Conservation (phyloP, 495 filamentous ascomycete genomes). For the Penicillium fimorum region DNA sequence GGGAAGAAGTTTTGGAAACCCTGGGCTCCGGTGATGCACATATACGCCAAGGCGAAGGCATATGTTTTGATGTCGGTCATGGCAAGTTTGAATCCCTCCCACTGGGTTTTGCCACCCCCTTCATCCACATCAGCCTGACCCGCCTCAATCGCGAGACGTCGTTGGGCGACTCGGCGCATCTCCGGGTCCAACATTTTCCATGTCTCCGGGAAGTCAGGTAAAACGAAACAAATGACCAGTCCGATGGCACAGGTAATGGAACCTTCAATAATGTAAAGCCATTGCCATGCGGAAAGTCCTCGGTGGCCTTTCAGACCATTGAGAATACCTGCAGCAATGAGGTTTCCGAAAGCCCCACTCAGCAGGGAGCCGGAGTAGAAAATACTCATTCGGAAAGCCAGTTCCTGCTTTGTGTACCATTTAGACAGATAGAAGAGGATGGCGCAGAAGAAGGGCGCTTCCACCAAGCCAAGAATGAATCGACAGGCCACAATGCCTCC, state of each 20-base stretch:
- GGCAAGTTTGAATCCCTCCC: slow-evolving; percentile 50
- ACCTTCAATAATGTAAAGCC: slow-evolving; percentile 54
- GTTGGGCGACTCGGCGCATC: slow-evolving; percentile 50
- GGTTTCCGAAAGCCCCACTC: slow-evolving; percentile 62
- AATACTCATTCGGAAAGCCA: slow-evolving; percentile 58
- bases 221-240: slow-evolving; percentile 37
- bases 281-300: slow-evolving; percentile 50
- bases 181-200: slow-evolving; percentile 47
- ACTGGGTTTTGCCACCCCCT: slow-evolving; percentile 45
- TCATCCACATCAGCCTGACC: slow-evolving; percentile 51
- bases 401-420: slow-evolving; percentile 60
- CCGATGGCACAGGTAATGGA: slow-evolving; percentile 43
- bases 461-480: slow-evolving; percentile 51
- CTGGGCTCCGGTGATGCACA: slow-evolving; percentile 49
- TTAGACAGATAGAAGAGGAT: slow-evolving; percentile 57
- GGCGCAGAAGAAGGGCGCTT: slow-evolving; percentile 52
- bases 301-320: slow-evolving; percentile 38
- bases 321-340: slow-evolving; percentile 58
- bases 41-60: slow-evolving; percentile 48
- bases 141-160: slow-evolving; percentile 48
- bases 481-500: slow-evolving; percentile 55
- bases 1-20: slow-evolving; percentile 60
- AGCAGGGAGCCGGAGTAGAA: slow-evolving; percentile 67
- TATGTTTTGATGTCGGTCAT: slow-evolving; percentile 54
- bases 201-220: slow-evolving; percentile 52